phyloP scores from a whole-genome alignment of 441 rosid genomes.

The Gossypium schwendimanii region DNA sequence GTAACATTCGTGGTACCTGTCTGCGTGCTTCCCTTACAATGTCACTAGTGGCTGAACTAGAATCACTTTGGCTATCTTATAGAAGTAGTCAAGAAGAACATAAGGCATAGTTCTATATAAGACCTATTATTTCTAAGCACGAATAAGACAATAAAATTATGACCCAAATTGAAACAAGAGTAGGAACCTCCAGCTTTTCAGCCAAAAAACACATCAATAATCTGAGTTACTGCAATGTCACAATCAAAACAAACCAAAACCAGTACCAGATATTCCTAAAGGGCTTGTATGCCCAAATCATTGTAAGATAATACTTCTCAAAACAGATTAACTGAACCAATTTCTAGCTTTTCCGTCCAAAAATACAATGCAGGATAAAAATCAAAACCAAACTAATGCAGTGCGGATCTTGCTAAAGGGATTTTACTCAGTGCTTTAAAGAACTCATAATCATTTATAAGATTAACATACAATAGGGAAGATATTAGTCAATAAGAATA shows the following conservation, averaged over 20 bases:
- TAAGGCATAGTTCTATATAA: neutral
- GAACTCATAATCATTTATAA: neutral
- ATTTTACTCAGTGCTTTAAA: neutral
- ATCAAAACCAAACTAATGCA: neutral
- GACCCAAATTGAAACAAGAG: neutral
- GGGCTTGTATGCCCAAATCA: neutral
- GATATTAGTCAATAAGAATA: neutral
- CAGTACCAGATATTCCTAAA: neutral
- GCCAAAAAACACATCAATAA: neutral
- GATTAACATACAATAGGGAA: neutral
- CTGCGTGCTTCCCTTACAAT: conserved; percentile 63
- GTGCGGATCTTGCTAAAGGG: too few species aligned
- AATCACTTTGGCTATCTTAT: conserved; percentile 80
- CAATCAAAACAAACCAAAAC: neutral
- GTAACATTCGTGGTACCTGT: conserved; percentile 37
- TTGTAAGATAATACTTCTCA: neutral
- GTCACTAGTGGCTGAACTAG: conserved; percentile 59
- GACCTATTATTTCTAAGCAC: neutral
- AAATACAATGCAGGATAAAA: neutral
- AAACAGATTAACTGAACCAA: neutral
- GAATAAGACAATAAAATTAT: neutral
- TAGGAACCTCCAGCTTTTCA: neutral
- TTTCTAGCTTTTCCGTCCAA: neutral
- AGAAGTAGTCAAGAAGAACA: neutral
- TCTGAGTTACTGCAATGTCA: neutral